Percentiles rank a stretch among this genome's conserved stretches.
phyloP scores from a whole-genome alignment of 345 rosid species.

The Cochlearia excelsa region DNA sequence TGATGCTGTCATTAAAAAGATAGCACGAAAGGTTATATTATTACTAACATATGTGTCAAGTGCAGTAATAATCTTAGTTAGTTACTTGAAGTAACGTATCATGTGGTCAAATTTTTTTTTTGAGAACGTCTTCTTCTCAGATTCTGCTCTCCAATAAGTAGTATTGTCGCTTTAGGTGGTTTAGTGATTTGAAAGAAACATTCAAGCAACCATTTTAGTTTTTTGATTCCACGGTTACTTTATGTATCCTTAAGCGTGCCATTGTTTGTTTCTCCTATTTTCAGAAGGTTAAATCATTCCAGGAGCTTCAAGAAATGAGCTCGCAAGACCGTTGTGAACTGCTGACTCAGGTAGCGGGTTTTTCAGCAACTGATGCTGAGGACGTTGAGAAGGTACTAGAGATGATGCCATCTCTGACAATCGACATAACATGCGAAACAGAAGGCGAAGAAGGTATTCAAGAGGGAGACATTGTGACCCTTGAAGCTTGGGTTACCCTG shows the following conservation, averaged over 20 bases:
- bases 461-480: slow-evolving; percentile 84
- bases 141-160: slow-evolving; percentile 12
- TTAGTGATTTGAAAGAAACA: slow-evolving; percentile 1
- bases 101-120: slow-evolving; percentile 4
- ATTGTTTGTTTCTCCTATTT: slow-evolving; percentile 25
- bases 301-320: slow-evolving; percentile 74
- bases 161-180: not conserved
- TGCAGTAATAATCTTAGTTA: slow-evolving; percentile 12
- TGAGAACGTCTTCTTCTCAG: not conserved
- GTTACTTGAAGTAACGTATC: slow-evolving; percentile 5
- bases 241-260: slow-evolving; percentile 2
- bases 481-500: slow-evolving; percentile 87
- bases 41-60: slow-evolving; percentile 19
- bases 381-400: slow-evolving; percentile 80
- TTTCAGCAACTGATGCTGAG: slow-evolving; percentile 59
- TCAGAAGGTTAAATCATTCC: slow-evolving; percentile 91
- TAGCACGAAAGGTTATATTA: slow-evolving; percentile 75
- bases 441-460: slow-evolving; percentile 98
- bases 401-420: slow-evolving; percentile 86
- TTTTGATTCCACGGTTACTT: not conserved
- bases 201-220: not conserved
- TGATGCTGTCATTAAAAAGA: slow-evolving; percentile 74
- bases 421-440: slow-evolving; percentile 88
- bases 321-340: slow-evolving; percentile 69
- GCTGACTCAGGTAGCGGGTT: slow-evolving; percentile 75